Evolutionary conservation across 2,329 filamentous ascomycete species (phyloP).

Genomic region (Moelleriella libera): DNA sequence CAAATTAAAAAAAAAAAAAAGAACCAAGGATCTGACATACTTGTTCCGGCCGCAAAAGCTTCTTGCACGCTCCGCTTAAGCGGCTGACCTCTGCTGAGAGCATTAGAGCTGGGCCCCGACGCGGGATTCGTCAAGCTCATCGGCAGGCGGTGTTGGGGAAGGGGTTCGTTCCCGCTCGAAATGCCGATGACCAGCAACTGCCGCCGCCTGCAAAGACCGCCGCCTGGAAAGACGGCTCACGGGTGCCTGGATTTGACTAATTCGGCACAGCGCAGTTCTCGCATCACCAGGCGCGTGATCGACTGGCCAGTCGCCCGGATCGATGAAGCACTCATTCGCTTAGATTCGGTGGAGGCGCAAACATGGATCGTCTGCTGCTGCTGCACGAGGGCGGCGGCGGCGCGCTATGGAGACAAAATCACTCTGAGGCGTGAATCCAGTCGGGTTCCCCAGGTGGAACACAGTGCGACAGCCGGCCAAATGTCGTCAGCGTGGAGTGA

Average conservation of each 20-base stretch:
- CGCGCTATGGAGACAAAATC: too few relatives aligned
- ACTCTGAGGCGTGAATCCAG: too few relatives aligned
- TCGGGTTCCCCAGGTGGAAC: too few relatives aligned
- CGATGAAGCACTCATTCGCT: neutral
- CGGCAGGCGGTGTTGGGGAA: neutral
- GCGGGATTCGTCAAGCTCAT: conserved; percentile 43
- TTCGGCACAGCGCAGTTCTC: neutral
- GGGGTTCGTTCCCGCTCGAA: neutral
- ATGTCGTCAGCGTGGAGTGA: too few relatives aligned
- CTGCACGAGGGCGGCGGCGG: neutral
- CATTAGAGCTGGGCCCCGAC: conserved; percentile 33
- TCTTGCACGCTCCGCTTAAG: conserved; percentile 46
- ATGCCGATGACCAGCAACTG: neutral
- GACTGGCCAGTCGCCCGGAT: too few relatives aligned
- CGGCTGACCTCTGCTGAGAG: conserved; percentile 23
- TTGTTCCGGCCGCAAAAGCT: conserved; percentile 44
- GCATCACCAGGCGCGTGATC: too few relatives aligned
- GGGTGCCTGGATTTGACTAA: neutral
- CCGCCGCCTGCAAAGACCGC: too few relatives aligned
- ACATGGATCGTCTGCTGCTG: neutral
- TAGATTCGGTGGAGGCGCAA: neutral
- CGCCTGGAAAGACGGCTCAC: too few relatives aligned
- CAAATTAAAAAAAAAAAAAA: neutral
- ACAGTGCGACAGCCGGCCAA: too few relatives aligned
- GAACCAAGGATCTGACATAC: neutral